Evolutionary conservation across 73 alveolate species (phyloP).

Genomic region (Symbiodinium natans): DNA sequence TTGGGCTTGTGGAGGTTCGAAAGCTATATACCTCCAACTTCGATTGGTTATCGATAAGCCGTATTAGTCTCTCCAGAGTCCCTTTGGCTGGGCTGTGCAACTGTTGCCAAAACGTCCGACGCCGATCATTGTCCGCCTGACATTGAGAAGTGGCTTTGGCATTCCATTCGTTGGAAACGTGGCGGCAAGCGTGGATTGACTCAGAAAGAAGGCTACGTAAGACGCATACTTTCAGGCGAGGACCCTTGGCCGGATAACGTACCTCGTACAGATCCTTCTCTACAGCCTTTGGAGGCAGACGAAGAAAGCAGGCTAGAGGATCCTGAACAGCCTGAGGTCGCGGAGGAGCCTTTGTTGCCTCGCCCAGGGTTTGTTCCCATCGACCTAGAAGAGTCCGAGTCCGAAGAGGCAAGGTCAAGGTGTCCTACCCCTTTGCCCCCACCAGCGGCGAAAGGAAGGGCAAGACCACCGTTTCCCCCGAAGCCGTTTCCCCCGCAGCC

Average conservation of each 20-base stretch:
- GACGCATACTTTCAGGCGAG: not conserved
- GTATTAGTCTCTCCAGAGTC: too few species aligned
- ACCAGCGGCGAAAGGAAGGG: too few species aligned
- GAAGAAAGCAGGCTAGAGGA: not conserved
- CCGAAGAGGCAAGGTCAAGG: too few species aligned
- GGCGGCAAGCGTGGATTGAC: not conserved
- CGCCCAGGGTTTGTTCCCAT: not conserved
- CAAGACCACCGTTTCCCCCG: too few species aligned
- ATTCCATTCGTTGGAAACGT: not conserved
- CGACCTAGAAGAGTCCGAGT: too few species aligned
- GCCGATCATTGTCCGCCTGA: not conserved
- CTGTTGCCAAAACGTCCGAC: not conserved
- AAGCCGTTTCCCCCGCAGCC: too few species aligned
- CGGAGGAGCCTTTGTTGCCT: not conserved
- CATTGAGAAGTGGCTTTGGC: not conserved
- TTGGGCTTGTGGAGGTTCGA: too few species aligned
- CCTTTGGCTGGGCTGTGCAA: not conserved
- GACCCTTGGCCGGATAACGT: not conserved
- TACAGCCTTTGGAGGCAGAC: not conserved
- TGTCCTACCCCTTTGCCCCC: too few species aligned
- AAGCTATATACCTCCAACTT: too few species aligned
- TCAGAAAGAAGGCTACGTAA: not conserved
- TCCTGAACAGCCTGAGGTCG: not conserved
- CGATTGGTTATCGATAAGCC: too few species aligned
- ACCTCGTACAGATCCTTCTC: not conserved